Base-by-base conservation (phyloP, 768 basidiomycete species). In the Mycena polygramma region DNA sequence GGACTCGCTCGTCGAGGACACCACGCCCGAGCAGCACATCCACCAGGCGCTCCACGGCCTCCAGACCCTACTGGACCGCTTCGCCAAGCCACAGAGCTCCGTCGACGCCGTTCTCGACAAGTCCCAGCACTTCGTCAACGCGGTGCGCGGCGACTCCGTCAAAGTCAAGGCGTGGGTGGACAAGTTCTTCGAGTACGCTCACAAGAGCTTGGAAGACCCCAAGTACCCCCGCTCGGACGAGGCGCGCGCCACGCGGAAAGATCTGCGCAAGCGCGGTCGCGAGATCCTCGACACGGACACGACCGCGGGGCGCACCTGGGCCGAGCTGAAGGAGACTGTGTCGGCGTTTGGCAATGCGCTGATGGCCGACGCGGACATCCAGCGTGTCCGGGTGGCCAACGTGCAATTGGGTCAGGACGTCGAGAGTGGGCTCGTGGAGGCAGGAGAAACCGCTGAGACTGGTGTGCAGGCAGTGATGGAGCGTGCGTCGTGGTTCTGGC, bases 401-500 rank as follows among this genome's bases (percentile, higher is more conserved):
- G 71, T 77, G 0, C 82, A 81, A 69, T 80, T 93, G 15, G 84
- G 81, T 1, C 66, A 75, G 15, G 89, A 90, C 54, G 46, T 91
- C n/a, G 85, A 88, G 75, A 72, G 79, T 24, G 85, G 83, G 0
- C 72, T 81, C 55, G 82, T 75, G 24, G 79, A 79, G 30, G 80
- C 77, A 9, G 73, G 84, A 7, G 75, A 80, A 43, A 76, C 84
- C 69, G 79, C 84, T 10, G 72, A 81, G 72, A 81, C 82, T 0
- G 84, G 86, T 8, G 52, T 90, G 52, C 85, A 90, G 75, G 85
- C 84, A 13, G 85, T 87, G 6, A 75, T 91, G 70, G 90, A 92
- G 63, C 86, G 90, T 54, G 86, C 87, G 7, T 86, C 90, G 1
- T 94, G 92, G 92, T 88, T 93, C 80, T 93, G 91, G 91, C 87